Evolutionary conservation across 2,329 filamentous ascomycete genomes (phyloP).

Genomic region (Fusarium nisikadoi): DNA sequence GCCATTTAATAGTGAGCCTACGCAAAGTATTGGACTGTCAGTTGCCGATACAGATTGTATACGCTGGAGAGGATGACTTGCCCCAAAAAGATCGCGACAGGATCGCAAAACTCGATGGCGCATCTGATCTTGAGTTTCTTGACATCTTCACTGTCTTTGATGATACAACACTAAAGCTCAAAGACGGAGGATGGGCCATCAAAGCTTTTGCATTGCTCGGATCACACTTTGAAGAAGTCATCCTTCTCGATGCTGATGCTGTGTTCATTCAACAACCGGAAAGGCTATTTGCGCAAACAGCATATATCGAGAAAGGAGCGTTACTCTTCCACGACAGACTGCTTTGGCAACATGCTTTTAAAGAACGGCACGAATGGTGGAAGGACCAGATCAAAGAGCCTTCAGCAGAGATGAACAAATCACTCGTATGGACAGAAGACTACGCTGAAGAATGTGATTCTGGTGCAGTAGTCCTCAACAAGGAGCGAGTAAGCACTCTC

Average conservation of each 20-base stretch:
- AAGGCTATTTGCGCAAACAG: conserved; percentile 44
- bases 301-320: conserved; percentile 48
- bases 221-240: conserved; percentile 50
- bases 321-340: conserved; percentile 55
- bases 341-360: conserved; percentile 49
- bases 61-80: conserved; percentile 50
- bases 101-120: conserved; percentile 23
- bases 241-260: conserved; percentile 52
- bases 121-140: conserved; percentile 43
- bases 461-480: conserved; percentile 55
- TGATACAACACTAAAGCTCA: conserved; percentile 44
- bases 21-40: conserved; percentile 40
- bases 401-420: conserved; percentile 46
- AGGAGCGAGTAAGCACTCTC: conserved; percentile 48
- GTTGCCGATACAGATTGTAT: conserved; percentile 50
- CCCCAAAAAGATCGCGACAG: conserved; percentile 34
- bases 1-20: conserved; percentile 48
- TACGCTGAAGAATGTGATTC: conserved; percentile 56
- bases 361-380: conserved; percentile 50
- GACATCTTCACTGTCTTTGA: conserved; percentile 49
- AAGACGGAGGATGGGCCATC: conserved; percentile 51
- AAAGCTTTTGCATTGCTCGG: conserved; percentile 53
- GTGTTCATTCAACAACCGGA: conserved; percentile 53
- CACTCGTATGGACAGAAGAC: conserved; percentile 50
- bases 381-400: conserved; percentile 49